These are phyloP conservation scores for Taphrina deformans DNA, from an alignment of 1,139 yeast species.

Conservation along the genomic window DNA sequence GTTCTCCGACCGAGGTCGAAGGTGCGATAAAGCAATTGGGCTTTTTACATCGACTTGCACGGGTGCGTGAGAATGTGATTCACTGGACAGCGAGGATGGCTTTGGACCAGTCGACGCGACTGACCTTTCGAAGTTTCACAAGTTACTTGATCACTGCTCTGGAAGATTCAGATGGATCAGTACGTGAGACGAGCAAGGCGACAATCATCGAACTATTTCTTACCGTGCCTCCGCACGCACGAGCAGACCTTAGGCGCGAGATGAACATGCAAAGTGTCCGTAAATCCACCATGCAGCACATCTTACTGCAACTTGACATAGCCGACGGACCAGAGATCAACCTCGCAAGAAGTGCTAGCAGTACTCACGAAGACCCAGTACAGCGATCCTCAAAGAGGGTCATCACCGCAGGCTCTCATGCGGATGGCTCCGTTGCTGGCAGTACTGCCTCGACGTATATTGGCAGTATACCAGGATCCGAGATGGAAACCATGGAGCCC, in stretches of 20 bases:
- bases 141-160: constrained; percentile 50
- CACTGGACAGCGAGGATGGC: constrained; percentile 45
- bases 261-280: constrained; percentile 51
- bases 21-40: constrained; percentile 54
- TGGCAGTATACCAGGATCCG: constrained; percentile 41
- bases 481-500: constrained; percentile 43
- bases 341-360: not conserved
- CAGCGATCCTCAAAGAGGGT: constrained; percentile 22
- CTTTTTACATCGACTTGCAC: constrained; percentile 49
- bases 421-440: constrained; percentile 28
- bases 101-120: constrained; percentile 44
- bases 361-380: constrained; percentile 13
- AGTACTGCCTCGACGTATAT: constrained; percentile 34
- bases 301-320: constrained; percentile 34
- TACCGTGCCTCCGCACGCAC: constrained; percentile 49
- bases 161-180: constrained; percentile 45
- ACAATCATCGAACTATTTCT: constrained; percentile 50
- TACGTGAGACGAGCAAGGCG: constrained; percentile 46
- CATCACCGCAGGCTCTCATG: constrained; percentile 33
- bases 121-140: constrained; percentile 51
- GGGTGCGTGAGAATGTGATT: constrained; percentile 52
- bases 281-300: constrained; percentile 37
- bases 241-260: constrained; percentile 55
- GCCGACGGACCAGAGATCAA: constrained; percentile 26
- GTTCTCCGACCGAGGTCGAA: constrained; percentile 60